phyloP scores from a whole-genome alignment of 2,329 filamentous ascomycete genomes.

The Penicillium paneum region DNA sequence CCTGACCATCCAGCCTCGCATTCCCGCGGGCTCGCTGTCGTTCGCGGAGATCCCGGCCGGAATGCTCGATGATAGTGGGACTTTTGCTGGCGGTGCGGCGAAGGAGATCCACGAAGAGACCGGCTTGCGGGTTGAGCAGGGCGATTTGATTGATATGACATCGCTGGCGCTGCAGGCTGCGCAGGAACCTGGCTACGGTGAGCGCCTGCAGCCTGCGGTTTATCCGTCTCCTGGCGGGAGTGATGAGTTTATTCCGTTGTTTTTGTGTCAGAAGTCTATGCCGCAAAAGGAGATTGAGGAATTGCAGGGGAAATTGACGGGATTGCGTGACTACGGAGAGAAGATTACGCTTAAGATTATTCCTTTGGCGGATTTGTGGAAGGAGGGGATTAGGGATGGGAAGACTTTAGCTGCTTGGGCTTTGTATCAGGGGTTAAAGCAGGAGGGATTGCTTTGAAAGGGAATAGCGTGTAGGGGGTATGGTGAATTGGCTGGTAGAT shows the following conservation, averaged over 20 bases:
- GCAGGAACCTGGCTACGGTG: constrained; percentile 20
- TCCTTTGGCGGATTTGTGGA: constrained; percentile 52
- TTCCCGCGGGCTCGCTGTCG: constrained; percentile 54
- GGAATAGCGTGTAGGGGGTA: neutral
- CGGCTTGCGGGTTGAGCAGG: constrained; percentile 48
- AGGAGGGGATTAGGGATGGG: constrained; percentile 53
- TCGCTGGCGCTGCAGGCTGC: constrained; percentile 43
- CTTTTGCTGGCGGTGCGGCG: constrained; percentile 54
- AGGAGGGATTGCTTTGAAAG: constrained; percentile 44
- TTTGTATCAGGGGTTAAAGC: constrained; percentile 53
- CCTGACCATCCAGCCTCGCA: constrained; percentile 56
- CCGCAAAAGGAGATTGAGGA: constrained; percentile 47
- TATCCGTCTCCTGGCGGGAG: constrained; percentile 56
- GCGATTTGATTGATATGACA: constrained; percentile 55
- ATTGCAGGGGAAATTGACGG: constrained; percentile 54
- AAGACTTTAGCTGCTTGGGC: constrained; percentile 57
- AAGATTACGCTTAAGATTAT: constrained; percentile 59
- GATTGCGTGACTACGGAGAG: constrained; percentile 54
- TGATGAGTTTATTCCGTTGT: constrained; percentile 59
- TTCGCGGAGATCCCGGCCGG: constrained; percentile 59
- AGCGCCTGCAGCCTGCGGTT: constrained; percentile 48
- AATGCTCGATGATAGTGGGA: constrained; percentile 57
- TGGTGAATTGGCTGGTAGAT: neutral
- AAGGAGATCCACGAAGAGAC: constrained; percentile 59
- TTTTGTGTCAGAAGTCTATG: constrained; percentile 55